Evolutionary conservation across 140 eudicot species (phyloP).

Genomic region (Stevia rebaudiana): DNA sequence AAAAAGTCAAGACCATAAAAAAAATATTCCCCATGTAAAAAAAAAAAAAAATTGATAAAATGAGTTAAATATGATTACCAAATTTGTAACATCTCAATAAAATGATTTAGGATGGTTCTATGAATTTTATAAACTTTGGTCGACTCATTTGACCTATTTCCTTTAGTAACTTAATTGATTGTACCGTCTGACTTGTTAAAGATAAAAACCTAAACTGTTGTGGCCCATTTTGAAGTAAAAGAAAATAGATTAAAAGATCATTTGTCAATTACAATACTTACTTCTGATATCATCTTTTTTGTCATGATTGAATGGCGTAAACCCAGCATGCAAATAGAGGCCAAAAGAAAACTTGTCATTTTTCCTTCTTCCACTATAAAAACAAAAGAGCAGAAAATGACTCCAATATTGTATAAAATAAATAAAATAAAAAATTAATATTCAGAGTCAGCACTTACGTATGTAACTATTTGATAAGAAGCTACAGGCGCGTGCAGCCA

Average conservation of each 20-base stretch:
- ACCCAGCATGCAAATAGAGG: constrained; percentile 52
- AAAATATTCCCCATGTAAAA: background rate
- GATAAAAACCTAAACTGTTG: background rate
- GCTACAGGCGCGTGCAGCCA: constrained; percentile 77
- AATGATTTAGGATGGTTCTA: background rate
- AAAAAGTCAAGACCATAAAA: constrained; percentile 19
- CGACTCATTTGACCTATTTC: background rate
- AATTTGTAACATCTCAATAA: background rate
- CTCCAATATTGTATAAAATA: background rate
- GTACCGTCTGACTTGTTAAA: too few species aligned
- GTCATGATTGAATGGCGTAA: constrained; percentile 53
- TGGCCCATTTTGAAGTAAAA: background rate
- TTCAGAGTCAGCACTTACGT: constrained; percentile 49
- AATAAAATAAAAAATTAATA: constrained; percentile 2
- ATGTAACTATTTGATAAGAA: constrained; percentile 93
- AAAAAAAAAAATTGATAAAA: background rate
- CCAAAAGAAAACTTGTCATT: constrained; percentile 76
- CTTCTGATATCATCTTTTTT: constrained; percentile 56
- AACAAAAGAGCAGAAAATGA: background rate
- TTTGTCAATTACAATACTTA: constrained; percentile 22
- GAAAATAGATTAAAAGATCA: background rate
- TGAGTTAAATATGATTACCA: background rate
- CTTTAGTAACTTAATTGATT: too few species aligned
- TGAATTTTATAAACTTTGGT: background rate
- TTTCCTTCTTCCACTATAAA: constrained; percentile 90